These are phyloP conservation scores for Russula lepida DNA, from an alignment of 768 basidiomycete species.

Conservation along the genomic window DNA sequence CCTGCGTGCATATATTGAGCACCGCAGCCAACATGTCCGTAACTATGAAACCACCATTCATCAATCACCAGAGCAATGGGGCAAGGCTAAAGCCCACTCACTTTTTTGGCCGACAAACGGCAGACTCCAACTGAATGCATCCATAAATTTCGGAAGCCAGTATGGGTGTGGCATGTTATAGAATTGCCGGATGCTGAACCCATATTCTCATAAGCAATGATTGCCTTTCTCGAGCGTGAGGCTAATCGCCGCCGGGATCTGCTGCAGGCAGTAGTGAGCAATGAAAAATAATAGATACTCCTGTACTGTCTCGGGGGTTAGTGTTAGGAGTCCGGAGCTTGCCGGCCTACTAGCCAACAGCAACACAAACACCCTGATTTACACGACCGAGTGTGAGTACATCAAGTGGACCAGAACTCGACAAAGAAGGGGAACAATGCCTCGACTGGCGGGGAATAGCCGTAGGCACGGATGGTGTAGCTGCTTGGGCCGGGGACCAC, in stretches of 20 bases:
- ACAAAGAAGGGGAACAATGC: neutral
- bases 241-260: neutral
- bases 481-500: neutral
- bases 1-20: slow-evolving; percentile 93
- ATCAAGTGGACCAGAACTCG: neutral
- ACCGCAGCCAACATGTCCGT: slow-evolving; percentile 99
- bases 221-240: neutral
- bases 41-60: slow-evolving; percentile 54
- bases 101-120: slow-evolving; percentile 97
- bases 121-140: too few species aligned
- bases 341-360: neutral
- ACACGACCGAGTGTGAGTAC: neutral
- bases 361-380: neutral
- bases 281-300: too few species aligned
- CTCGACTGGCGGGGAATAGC: neutral
- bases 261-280: neutral
- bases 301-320: neutral
- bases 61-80: neutral
- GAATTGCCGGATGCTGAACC: slow-evolving; percentile 95
- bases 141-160: too few species aligned
- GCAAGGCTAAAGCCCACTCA: slow-evolving; percentile 31
- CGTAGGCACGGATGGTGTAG: too few species aligned
- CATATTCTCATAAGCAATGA: neutral
- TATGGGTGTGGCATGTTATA: slow-evolving; percentile 92
- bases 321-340: neutral